phyloP scores from a whole-genome alignment of 2,329 filamentous ascomycete species.

The Cucurbitaria berberidis region DNA sequence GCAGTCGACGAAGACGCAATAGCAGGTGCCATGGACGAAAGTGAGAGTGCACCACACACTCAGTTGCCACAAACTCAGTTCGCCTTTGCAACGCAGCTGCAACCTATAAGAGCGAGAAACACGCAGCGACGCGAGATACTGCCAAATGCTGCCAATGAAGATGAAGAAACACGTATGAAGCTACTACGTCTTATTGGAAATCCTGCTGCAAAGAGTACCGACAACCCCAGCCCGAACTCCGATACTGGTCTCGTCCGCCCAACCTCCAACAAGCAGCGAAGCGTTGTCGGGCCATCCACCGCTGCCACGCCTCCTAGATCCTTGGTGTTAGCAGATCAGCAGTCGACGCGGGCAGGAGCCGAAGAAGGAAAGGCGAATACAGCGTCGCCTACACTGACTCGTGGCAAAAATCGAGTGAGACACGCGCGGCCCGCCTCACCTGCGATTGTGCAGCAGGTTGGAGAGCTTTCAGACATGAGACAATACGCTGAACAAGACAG shows the following conservation, averaged over 20 bases:
- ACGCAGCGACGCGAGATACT: constrained; percentile 21
- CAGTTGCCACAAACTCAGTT: constrained; percentile 29
- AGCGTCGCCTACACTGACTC: background rate
- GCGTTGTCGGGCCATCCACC: background rate
- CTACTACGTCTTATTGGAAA: background rate
- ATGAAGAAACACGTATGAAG: background rate
- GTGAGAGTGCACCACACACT: constrained; percentile 12
- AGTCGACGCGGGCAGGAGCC: background rate
- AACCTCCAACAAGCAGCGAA: constrained; percentile 3
- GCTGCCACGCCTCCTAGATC: background rate
- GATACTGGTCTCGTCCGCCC: background rate
- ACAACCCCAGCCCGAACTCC: background rate
- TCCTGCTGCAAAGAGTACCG: background rate
- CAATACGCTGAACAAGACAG: background rate
- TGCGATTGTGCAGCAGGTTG: background rate
- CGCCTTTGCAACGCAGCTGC: constrained; percentile 31
- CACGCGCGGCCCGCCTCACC: background rate
- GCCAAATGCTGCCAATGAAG: constrained; percentile 3
- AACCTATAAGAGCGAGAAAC: constrained; percentile 30
- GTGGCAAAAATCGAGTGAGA: background rate
- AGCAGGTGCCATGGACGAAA: constrained; percentile 2
- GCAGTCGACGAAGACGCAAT: constrained; percentile 16
- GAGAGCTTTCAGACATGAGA: background rate
- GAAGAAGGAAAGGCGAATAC: background rate
- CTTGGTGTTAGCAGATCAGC: background rate